Percentiles rank a stretch among this genome's conserved stretches.
Evolutionary conservation across 2,329 filamentous ascomycete genomes (phyloP).

Genomic region (Capronia epimyces): DNA sequence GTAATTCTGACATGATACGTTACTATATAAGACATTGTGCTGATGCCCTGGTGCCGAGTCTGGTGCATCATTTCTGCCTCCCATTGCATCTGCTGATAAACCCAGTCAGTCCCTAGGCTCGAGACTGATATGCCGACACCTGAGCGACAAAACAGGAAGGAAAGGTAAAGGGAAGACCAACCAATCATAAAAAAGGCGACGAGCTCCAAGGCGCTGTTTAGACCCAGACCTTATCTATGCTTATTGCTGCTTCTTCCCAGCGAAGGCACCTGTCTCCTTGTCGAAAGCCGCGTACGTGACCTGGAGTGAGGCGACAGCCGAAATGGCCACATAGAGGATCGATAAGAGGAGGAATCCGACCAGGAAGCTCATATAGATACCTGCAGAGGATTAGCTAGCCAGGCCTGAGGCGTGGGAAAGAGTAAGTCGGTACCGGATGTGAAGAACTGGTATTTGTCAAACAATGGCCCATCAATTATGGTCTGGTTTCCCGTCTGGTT

Average conservation of each 20-base stretch:
- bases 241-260: conserved; percentile 28
- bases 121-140: too few relatives aligned
- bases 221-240: neutral
- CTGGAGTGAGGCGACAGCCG: conserved; percentile 70
- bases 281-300: conserved; percentile 94
- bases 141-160: too few relatives aligned
- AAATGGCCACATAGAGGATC: conserved; percentile 74
- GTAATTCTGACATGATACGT: neutral
- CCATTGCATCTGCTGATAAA: neutral
- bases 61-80: neutral
- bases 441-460: conserved; percentile 93
- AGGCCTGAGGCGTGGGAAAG: neutral
- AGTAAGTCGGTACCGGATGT: conserved; percentile 62
- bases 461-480: conserved; percentile 48
- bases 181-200: neutral
- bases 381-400: conserved; percentile 41
- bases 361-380: conserved; percentile 81
- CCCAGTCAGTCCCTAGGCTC: too few relatives aligned
- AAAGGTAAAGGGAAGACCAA: too few relatives aligned
- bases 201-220: neutral
- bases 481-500: conserved; percentile 32
- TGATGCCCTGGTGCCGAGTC: neutral
- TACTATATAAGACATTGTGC: neutral
- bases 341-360: conserved; percentile 64
- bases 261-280: conserved; percentile 80